These are phyloP conservation scores for Nothophoma quercina DNA, from an alignment of 2,329 filamentous ascomycete genomes.

Conservation along the genomic window DNA sequence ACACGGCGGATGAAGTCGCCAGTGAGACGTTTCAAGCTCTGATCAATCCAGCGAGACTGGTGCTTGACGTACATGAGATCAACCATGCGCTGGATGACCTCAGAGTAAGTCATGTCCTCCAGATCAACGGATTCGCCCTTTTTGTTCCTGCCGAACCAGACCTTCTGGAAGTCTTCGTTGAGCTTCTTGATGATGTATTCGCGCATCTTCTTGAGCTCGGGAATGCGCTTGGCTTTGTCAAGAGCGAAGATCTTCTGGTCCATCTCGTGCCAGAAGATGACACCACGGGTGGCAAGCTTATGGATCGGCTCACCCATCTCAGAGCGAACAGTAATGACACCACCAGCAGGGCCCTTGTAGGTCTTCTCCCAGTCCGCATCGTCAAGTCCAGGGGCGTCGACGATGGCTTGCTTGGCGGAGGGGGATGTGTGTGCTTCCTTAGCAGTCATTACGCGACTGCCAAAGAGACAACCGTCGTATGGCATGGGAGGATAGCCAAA, in stretches of 20 bases:
- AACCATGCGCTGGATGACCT: constrained; percentile 56
- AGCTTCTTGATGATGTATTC: constrained; percentile 57
- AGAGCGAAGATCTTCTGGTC: constrained; percentile 97
- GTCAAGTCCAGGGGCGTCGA: constrained; percentile 52
- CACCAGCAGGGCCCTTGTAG: constrained; percentile 77
- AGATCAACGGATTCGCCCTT: constrained; percentile 55
- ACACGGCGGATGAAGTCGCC: constrained; percentile 96
- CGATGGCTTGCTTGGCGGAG: constrained; percentile 55
- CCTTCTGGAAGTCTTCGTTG: constrained; percentile 59
- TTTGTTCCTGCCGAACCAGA: constrained; percentile 57
- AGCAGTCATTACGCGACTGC: constrained; percentile 58
- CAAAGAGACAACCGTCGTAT: constrained; percentile 57
- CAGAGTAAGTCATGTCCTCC: constrained; percentile 58
- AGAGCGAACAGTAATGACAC: constrained; percentile 93
- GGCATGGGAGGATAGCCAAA: constrained; percentile 58
- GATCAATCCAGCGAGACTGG: constrained; percentile 57
- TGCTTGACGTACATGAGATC: constrained; percentile 58
- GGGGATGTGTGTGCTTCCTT: constrained; percentile 56
- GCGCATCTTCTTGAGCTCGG: constrained; percentile 53
- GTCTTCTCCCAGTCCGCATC: constrained; percentile 57
- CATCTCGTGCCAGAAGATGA: constrained; percentile 98
- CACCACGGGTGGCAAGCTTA: constrained; percentile 96
- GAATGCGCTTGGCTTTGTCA: constrained; percentile 74
- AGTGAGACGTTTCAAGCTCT: constrained; percentile 80
- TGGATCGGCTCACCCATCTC: constrained; percentile 99